Evolutionary conservation across 2,329 filamentous ascomycete genomes (phyloP).

Genomic region (Calonectria hawksworthii): DNA sequence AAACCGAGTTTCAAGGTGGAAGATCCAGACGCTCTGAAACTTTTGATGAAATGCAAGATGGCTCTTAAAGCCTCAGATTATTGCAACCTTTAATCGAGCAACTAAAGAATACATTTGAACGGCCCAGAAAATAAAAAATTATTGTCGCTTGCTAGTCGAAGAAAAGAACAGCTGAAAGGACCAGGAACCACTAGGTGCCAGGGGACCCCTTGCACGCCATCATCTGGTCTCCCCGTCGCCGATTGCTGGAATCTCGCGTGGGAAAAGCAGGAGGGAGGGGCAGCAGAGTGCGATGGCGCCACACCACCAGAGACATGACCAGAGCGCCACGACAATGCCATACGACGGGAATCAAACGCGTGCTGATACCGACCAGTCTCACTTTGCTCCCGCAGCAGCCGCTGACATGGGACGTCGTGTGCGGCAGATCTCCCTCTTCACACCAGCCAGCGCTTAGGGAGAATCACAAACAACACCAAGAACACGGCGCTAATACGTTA

Average conservation of each 20-base stretch:
- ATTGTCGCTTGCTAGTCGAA: not conserved
- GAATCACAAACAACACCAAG: no score
- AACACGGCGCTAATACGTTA: not conserved
- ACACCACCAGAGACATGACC: slow-evolving; percentile 26
- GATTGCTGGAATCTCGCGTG: slow-evolving; percentile 18
- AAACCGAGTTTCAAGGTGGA: not conserved
- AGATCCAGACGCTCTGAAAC: not conserved
- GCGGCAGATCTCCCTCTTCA: slow-evolving; percentile 10
- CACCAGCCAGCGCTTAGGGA: not conserved
- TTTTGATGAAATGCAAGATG: not conserved
- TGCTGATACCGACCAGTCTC: slow-evolving; percentile 12
- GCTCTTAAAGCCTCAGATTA: not conserved
- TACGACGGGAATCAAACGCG: slow-evolving; percentile 17
- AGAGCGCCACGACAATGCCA: slow-evolving; percentile 12
- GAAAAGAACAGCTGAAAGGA: not conserved
- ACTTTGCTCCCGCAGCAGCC: slow-evolving; percentile 32
- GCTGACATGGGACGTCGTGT: slow-evolving; percentile 9
- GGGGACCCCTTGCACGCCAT: not conserved
- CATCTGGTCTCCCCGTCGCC: slow-evolving; percentile 8
- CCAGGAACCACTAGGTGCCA: not conserved
- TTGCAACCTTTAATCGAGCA: not conserved
- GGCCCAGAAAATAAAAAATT: no score
- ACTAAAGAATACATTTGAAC: not conserved
- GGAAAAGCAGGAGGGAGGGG: not conserved
- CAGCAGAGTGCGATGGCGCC: slow-evolving; percentile 2